Evolutionary conservation across 1,139 yeast genomes (phyloP).

Genomic region (Kodamaea plutei): DNA sequence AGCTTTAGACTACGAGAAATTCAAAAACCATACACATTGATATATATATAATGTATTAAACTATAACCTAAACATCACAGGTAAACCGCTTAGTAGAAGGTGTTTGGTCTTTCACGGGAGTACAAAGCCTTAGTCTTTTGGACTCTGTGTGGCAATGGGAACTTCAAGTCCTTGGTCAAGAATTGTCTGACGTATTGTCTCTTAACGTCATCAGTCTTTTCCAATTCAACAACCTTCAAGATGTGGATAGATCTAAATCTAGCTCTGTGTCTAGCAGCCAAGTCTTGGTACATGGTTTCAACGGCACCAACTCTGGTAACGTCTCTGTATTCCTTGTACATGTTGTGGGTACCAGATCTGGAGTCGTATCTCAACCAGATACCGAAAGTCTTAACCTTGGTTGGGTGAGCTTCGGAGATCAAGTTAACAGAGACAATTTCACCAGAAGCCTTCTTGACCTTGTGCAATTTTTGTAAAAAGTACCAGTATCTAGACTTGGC

Average conservation of each 20-base stretch:
- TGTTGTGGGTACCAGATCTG: constrained; percentile 99
- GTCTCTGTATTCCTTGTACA: constrained; percentile 99
- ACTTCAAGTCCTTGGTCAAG: constrained; percentile 92
- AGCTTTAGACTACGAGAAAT: no score
- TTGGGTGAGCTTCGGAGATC: constrained; percentile 94
- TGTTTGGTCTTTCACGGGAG: constrained; percentile 92
- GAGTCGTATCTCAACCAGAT: constrained; percentile 99
- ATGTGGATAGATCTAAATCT: constrained; percentile 99
- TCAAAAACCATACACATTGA: no score
- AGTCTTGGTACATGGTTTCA: constrained; percentile 97
- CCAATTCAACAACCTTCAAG: constrained; percentile 97
- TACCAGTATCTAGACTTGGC: constrained; percentile 99
- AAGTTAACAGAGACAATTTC: constrained; percentile 92
- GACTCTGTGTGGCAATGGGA: constrained; percentile 99
- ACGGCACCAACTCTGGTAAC: constrained; percentile 99
- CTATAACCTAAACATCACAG: constrained; percentile 5
- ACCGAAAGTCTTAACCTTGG: constrained; percentile 99
- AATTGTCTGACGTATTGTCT: constrained; percentile 99
- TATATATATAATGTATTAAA: constrained; percentile 8
- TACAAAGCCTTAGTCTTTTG: constrained; percentile 84
- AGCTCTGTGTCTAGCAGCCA: constrained; percentile 99
- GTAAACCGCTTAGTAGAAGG: constrained; percentile 70
- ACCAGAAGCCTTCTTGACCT: constrained; percentile 99
- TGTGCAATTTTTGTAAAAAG: constrained; percentile 98
- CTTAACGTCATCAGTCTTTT: constrained; percentile 96